phyloP scores from a whole-genome alignment of 1,284 basidiomycete genomes.

The Ustilago shanxiensis region DNA sequence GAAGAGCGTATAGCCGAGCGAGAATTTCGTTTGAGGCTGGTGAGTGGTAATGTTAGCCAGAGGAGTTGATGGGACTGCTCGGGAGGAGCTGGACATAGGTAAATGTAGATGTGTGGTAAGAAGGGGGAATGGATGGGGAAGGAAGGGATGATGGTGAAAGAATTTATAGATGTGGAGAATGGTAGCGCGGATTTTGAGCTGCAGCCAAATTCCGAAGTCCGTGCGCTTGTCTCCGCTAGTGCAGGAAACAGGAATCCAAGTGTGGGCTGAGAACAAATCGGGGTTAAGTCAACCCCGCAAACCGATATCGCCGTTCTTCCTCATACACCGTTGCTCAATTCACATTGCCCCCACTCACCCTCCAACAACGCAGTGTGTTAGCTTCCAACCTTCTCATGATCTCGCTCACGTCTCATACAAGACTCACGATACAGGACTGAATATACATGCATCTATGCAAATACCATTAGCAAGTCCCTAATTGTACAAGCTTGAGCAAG shows the following conservation, averaged over 20 bases:
- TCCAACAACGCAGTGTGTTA: background rate
- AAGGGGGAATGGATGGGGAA: too few species aligned
- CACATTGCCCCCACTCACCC: background rate
- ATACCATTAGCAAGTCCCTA: too few species aligned
- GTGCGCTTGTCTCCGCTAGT: too few species aligned
- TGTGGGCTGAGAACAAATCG: background rate
- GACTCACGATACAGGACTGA: background rate
- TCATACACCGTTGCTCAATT: background rate
- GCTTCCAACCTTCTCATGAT: background rate
- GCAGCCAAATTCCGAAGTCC: too few species aligned
- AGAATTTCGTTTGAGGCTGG: background rate
- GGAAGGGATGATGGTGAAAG: too few species aligned
- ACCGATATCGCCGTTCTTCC: background rate
- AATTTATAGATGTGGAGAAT: too few species aligned
- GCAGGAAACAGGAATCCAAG: background rate
- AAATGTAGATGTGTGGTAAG: too few species aligned
- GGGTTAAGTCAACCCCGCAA: background rate
- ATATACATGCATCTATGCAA: background rate
- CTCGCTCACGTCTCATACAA: too few species aligned
- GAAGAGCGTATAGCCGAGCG: constrained; percentile 1
- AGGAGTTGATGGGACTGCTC: background rate
- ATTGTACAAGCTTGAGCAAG: too few species aligned
- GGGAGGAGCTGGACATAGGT: too few species aligned
- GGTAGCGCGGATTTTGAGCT: too few species aligned
- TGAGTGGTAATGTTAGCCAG: background rate